Evolutionary conservation across 1,284 basidiomycete genomes (phyloP), one percentile per base, ranked within the genome.

Genomic region (Austroboletus niveus): DNA sequence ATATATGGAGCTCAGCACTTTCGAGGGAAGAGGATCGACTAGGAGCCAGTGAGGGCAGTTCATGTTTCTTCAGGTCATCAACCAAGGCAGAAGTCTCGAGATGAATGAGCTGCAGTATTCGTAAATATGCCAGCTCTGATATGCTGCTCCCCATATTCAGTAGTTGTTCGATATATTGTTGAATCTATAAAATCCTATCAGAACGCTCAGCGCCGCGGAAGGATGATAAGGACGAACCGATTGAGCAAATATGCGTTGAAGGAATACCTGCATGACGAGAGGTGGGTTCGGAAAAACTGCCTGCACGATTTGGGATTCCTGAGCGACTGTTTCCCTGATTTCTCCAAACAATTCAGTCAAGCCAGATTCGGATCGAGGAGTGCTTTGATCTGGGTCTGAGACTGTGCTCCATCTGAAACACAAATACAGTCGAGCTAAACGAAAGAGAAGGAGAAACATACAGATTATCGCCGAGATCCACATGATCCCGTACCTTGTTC

Each of bases 211-310:
- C 44, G 38, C 8, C 22, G 20, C 12, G 12, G 40, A 29, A 7
- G 27, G 27, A 29, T 29, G 27, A 7, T 6, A 43, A 39, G 31
- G 38, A 70, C 88, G 62, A 64, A 95, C 94, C 22, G 95, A 94
- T 76, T 99, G 97, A 1, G 95, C 96, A 72, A 99, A 99, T 0
- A 99, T 93, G 36, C 97, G 81, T 68, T 98, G 97, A 39, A 99
- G 72, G 71, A 99, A 99, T 8, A 98, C 95, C 70, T 98, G 94
- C 94, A 99, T 96, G 14, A 99, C 97, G n/a, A 94, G 82, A 9
- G 90, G 84, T 10, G 97, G 96, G 59, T 94, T 94, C 1, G 97
- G 97, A 69, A 99, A 99, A 5, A 99, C 97, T 2, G 94, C 97
- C 66, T 96, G 94, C 42, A 99, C 95, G 55, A 99, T 99, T 66